Percentiles rank a stretch among this genome's conserved stretches.
Evolutionary conservation across 306 rosid species (phyloP).

Genomic region (Citrullus mucosospermus): DNA sequence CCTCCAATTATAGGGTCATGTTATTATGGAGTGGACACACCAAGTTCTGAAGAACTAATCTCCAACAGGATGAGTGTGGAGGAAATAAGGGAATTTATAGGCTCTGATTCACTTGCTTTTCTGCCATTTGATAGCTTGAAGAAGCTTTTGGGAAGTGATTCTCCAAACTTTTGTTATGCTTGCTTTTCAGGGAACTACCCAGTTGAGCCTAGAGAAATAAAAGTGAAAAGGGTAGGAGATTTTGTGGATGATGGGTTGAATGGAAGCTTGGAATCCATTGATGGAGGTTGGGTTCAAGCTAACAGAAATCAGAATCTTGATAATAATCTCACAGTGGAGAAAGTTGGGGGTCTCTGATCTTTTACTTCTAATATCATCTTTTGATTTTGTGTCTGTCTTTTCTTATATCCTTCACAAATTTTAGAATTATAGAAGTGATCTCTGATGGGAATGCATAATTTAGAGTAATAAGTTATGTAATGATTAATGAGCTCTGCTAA

Average conservation of each 20-base stretch:
- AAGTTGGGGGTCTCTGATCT: conserved; percentile 18
- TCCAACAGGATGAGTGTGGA: conserved; percentile 85
- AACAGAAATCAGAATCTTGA: conserved; percentile 11
- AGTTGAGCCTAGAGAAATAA: conserved; percentile 72
- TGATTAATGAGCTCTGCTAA: background rate
- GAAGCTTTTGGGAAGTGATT: conserved; percentile 31
- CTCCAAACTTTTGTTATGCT: conserved; percentile 67
- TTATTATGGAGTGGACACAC: conserved; percentile 94
- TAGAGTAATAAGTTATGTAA: background rate
- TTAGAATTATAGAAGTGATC: background rate
- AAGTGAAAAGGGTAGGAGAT: conserved; percentile 87
- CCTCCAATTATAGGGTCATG: conserved; percentile 90
- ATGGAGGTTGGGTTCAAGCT: conserved; percentile 79
- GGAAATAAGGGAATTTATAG: conserved; percentile 68
- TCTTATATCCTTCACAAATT: background rate
- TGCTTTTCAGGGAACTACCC: conserved; percentile 93
- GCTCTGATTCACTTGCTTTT: conserved; percentile 88
- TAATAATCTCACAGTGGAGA: conserved; percentile 6
- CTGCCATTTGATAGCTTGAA: conserved; percentile 59
- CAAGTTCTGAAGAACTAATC: conserved; percentile 84
- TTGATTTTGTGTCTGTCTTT: background rate
- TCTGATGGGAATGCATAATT: conserved; percentile 3
- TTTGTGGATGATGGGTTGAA: conserved; percentile 78
- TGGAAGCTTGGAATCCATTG: conserved; percentile 74
- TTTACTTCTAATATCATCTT: background rate